Base-by-base conservation (phyloP, 768 basidiomycete genomes). In the Chiua virens region DNA sequence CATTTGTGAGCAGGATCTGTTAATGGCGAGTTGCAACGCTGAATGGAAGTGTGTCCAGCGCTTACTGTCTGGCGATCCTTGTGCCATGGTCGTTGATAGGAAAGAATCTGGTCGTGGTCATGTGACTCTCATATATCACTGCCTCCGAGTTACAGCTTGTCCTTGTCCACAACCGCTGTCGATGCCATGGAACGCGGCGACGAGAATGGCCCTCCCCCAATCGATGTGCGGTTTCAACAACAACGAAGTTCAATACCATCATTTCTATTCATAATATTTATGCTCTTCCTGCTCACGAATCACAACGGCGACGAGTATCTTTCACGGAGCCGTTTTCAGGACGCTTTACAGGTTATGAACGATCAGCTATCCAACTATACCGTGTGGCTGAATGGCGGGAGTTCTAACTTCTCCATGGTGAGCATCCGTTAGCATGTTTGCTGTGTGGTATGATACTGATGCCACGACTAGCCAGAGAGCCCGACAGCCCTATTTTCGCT, bases 261-360 rank as follows among this genome's bases (percentile, higher is more conserved):
- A 7, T 81, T 92, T 57, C 74, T 92, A 32, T 82, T 92, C 72
- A 74, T 91, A 48, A 79, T 76, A 57, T 80, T 92, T 51, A 75
- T 90, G 63, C 73, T 92, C 23, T 90, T 87, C 69, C 77, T 92
- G 80, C 79, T 92, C 67, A 87, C 85, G 42, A 89, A 83, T 58
- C 83, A 86, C 53, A 84, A 78, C 53, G 78, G 80, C 8, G 87
- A 89, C 59, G 86, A 87, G 61, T 80, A 79, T 52, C 70, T 83
- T 5, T 77, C 79, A 15, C 74, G 82, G 51, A 81, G 79, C 58
- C 82, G 83, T 50, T 87, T 86, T 64, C 76, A 86, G 62, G 80
- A 89, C 54, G 73, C 81, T n/a, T 62, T 92, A 5, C 71, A 75
- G 27, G 75, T 75, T 8, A 66, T 90, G 52, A 75, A 75, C 28